Evolutionary conservation across 2,329 filamentous ascomycete species (phyloP), one percentile per base, ranked within the genome.

Genomic region (Penicillium sp.): DNA sequence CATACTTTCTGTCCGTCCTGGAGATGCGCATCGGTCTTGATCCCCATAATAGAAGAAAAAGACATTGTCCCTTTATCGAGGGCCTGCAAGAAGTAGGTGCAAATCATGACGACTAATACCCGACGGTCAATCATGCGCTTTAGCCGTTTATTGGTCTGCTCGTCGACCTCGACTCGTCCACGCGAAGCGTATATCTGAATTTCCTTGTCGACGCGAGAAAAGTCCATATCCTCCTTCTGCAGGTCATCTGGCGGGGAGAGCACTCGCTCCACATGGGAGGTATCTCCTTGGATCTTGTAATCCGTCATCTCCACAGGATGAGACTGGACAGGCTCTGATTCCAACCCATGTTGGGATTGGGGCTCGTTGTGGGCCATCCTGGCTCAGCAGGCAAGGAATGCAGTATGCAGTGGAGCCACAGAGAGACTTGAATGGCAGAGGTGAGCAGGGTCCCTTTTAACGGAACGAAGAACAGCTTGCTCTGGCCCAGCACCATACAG

Each of bases 161-260:
- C 41, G 14, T 48, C 45, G 7, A 48, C 18, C 6, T 42, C 41
- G 14, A 86, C 67, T 4, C 68, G 69, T 13, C 60, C 72, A 14
- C 74, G 73, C 14, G 73, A 73, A 18, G 80, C 78, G 67, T 89
- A 89, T 59, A 82, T 77, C 34, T 83, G 81, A 25, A 89, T 70
- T 65, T 89, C 85, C 39, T 76, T 73, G 64, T 89, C 85, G 39
- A 87, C 74, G 54, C 76, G 75, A 16, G 72, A 63, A 48, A 77
- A 74, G 73, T 84, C 71, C 45, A 76, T 71, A 36, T 75, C 69
- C 38, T 77, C 76, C 38, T 73, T 74, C 39, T 74, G 69, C 17
- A 69, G 59, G 31, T 67, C 63, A 40, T 72, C 69, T 13, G 60
- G 64, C 13, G 57, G 61, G 1, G 73, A 76, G 35, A 73, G 44